Base-by-base conservation (phyloP, 2,329 filamentous ascomycete genomes). In the Seiridium unicorne region DNA sequence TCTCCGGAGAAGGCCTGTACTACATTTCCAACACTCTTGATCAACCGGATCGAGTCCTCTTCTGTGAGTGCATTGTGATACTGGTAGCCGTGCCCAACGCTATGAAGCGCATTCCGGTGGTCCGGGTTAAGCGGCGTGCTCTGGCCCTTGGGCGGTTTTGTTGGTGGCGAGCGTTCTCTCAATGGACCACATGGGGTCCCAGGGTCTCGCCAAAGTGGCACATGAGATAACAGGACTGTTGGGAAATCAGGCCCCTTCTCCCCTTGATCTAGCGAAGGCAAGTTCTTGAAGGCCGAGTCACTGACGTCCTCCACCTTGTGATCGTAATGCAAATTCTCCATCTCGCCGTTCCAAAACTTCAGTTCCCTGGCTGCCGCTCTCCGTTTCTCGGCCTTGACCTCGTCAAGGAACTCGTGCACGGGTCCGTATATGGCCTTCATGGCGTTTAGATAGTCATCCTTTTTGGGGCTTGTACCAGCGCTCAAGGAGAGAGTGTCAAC, bases 11-110 rank as follows among this genome's bases (percentile, higher is more conserved):
- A 99, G 48, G 93, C 90, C 65, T 95, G 90, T 3, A 86, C 82
- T 10, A 98, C 86, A 63, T 95, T 91, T 40, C 92, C 93, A 40
- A 97, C 81, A 64, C 88, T 91, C 61, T 89, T 83, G 47, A 97
- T 79, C 44, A 99, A 79, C 56, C 88, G 87, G 51, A 87, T 82
- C 0, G 93, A 95, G 65, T 97, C 87, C 2, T 85, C 82, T 55
- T 89, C 86, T 55, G 84, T 90, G 34, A 99, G 84, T 3, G 97
- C 94, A 68, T 97, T 99, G 73, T 98, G 94, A 71, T 99, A 99
- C 73, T 99, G 95, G 70, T 97, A 97, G 11, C 95, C 95, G 13
- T 81, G 82, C 8, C 85, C 79, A 13, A 99, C 87, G n/a, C 49
- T 53, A 2, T 84, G 83, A 61, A 99, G 91, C 32, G 93, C 88